Evolutionary conservation across 2,329 filamentous ascomycete genomes (phyloP).

Genomic region (Metarhizium rileyi): DNA sequence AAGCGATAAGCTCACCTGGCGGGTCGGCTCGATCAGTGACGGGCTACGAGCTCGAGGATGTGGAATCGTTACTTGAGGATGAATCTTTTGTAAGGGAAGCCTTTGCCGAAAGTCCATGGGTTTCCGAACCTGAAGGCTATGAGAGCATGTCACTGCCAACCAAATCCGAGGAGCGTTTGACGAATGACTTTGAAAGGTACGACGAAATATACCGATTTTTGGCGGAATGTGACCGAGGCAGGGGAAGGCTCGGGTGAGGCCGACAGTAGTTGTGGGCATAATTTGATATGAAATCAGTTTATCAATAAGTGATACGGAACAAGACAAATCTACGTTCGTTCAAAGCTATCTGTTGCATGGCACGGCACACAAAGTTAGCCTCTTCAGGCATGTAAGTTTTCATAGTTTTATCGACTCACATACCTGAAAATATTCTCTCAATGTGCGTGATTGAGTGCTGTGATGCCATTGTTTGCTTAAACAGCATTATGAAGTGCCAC

Average conservation of each 20-base stretch:
- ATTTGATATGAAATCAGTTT: neutral
- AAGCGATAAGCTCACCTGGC: conserved; percentile 35
- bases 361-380: neutral
- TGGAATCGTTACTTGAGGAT: conserved; percentile 21
- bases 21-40: conserved; percentile 36
- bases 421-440: neutral
- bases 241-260: conserved; percentile 22
- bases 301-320: neutral
- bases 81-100: conserved; percentile 28
- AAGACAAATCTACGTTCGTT: conserved; percentile 14
- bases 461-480: neutral
- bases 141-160: conserved; percentile 38
- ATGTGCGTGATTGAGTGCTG: neutral
- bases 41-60: conserved; percentile 31
- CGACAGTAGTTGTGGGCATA: neutral
- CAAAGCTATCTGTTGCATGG: conserved; percentile 6
- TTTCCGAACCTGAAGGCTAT: conserved; percentile 38
- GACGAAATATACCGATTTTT: conserved; percentile 50
- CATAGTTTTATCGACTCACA: neutral
- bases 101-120: conserved; percentile 37
- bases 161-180: conserved; percentile 34
- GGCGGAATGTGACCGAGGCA: conserved; percentile 44
- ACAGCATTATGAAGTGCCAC: neutral
- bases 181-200: conserved; percentile 43
- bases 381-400: neutral